phyloP scores from a whole-genome alignment of 176 grass and related monocot species.

The Alloteropsis semialata region DNA sequence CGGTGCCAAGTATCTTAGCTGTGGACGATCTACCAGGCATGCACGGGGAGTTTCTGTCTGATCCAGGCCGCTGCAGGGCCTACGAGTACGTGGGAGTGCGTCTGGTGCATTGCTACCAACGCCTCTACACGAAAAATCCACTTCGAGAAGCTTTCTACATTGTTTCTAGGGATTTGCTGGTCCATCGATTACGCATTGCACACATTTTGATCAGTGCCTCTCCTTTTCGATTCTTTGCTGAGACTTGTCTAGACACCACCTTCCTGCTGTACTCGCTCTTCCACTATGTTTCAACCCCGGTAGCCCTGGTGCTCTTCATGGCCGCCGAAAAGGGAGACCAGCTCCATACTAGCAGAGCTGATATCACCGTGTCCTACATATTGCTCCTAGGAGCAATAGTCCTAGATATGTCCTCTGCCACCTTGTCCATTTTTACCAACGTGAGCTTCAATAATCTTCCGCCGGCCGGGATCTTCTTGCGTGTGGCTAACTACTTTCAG shows the following conservation, averaged over 20 bases:
- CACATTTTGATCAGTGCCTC: too few relatives aligned
- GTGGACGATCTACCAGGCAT: not conserved
- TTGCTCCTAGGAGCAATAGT: not conserved
- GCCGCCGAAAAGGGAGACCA: not conserved
- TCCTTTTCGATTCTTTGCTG: too few relatives aligned
- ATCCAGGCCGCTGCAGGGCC: not conserved
- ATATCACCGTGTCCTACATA: not conserved
- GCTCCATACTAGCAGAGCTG: not conserved
- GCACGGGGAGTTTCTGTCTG: not conserved
- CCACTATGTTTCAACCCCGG: not conserved
- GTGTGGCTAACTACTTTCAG: too few relatives aligned
- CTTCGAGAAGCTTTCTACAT: not conserved
- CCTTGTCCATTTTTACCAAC: not conserved
- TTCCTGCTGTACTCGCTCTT: too few relatives aligned
- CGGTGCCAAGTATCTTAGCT: fast-evolving
- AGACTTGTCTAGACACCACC: too few relatives aligned
- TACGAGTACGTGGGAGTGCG: not conserved
- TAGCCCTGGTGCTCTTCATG: not conserved
- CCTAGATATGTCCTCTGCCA: not conserved
- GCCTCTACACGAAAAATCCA: not conserved
- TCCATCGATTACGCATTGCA: too few relatives aligned
- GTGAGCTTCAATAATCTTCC: not conserved
- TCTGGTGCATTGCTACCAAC: not conserved
- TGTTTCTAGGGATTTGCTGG: too few relatives aligned
- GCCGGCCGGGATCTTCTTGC: too few relatives aligned